Evolutionary conservation across 257 asterid genomes (phyloP).

Genomic region (Rubia yunnanensis): DNA sequence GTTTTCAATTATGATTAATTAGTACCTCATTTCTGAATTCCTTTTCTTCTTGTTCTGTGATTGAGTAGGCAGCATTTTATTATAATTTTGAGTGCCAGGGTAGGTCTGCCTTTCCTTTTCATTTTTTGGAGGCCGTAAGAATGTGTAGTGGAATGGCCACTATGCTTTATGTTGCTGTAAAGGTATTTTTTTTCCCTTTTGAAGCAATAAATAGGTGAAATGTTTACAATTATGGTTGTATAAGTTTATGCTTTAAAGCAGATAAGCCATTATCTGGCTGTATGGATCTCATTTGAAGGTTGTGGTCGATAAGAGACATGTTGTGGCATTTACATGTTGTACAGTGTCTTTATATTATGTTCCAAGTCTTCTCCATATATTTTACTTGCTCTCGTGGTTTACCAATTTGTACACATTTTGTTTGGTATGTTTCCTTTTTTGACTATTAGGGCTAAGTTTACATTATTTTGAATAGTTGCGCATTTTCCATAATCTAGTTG

Average conservation of each 20-base stretch:
- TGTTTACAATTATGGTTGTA: neutral
- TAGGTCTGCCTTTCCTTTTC: no score
- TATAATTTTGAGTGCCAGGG: neutral
- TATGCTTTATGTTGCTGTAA: neutral
- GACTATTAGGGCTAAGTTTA: no score
- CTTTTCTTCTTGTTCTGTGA: neutral
- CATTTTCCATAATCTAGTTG: no score
- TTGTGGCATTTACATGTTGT: neutral
- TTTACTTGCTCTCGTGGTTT: no score
- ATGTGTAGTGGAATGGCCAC: neutral
- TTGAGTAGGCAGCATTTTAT: neutral
- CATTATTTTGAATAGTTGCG: no score
- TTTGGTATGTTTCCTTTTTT: no score
- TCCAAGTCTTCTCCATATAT: neutral
- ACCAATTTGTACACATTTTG: no score
- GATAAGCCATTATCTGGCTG: neutral
- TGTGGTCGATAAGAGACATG: neutral
- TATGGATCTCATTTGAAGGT: neutral
- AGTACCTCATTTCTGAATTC: neutral
- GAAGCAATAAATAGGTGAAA: no score
- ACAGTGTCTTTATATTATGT: neutral
- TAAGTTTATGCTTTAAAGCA: neutral
- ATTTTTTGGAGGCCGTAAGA: neutral
- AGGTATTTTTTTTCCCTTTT: no score
- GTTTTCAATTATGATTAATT: neutral